Evolutionary conservation across 2,329 filamentous ascomycete genomes (phyloP).

Genomic region (Pyrenochaeta sp.): DNA sequence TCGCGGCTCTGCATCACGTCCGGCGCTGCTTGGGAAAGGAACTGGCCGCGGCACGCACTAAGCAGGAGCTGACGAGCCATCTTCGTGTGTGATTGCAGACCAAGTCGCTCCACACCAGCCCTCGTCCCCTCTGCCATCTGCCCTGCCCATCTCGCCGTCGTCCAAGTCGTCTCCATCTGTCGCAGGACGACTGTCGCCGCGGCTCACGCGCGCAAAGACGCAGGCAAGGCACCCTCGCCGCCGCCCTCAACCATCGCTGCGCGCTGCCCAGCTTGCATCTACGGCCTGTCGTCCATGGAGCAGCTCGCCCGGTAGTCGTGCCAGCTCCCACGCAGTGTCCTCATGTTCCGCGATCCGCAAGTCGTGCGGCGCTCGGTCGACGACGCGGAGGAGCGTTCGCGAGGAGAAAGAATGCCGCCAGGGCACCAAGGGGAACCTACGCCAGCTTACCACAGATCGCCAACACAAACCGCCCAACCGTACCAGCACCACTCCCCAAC

Average conservation of each 20-base stretch:
- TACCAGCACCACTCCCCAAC: conserved; percentile 46
- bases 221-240: conserved; percentile 12
- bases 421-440: conserved; percentile 43
- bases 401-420: conserved; percentile 45
- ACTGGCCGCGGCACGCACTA: conserved; percentile 36
- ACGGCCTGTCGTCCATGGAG: conserved; percentile 21
- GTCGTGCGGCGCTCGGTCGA: conserved; percentile 41
- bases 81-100: conserved; percentile 29
- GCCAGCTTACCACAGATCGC: conserved; percentile 48
- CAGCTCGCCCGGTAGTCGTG: conserved; percentile 8
- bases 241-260: conserved; percentile 11
- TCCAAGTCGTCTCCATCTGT: conserved; percentile 2
- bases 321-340: conserved; percentile 13
- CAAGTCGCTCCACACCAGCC: conserved; percentile 22
- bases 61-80: conserved; percentile 34
- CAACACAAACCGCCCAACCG: conserved; percentile 48
- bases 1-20: conserved; percentile 28
- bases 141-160: conserved; percentile 17
- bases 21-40: conserved; percentile 24
- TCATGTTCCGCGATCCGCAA: conserved; percentile 39
- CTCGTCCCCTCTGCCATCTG: conserved; percentile 9
- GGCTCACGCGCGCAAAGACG: conserved; percentile 26
- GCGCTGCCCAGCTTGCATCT: conserved; percentile 13
- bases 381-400: conserved; percentile 38
- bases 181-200: conserved; percentile 22